A percentile compares a stretch with the other conserved stretches of the same genome.
Evolutionary conservation across 1,284 basidiomycete genomes (phyloP).

Genomic region (Lentinula novae-zelandiae): DNA sequence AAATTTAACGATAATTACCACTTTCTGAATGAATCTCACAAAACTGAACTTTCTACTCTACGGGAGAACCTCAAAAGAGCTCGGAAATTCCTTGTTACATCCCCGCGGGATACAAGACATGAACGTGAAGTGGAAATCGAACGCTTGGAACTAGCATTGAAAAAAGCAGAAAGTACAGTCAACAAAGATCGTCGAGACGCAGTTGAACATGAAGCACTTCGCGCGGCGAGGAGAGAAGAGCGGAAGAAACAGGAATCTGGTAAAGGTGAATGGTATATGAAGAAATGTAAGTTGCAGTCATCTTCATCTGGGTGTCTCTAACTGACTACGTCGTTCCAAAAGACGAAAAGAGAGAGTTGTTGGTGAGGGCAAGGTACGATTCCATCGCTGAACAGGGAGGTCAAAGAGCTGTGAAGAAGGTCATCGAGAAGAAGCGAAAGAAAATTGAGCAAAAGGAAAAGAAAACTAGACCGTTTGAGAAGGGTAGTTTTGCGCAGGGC

Average conservation of each 20-base stretch:
- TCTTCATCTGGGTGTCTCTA: conserved; percentile 10
- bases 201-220: conserved; percentile 65
- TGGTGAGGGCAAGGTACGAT: conserved; percentile 75
- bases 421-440: conserved; percentile 84
- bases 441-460: conserved; percentile 91
- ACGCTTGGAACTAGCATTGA: conserved; percentile 76
- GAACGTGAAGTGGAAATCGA: conserved; percentile 70
- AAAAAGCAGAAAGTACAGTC: conserved; percentile 74
- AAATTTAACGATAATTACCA: conserved; percentile 76
- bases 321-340: conserved; percentile 14
- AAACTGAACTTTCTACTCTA: conserved; percentile 65
- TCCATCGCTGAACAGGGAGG: conserved; percentile 74
- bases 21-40: conserved; percentile 74
- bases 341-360: conserved; percentile 77
- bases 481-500: conserved; percentile 18
- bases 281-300: conserved; percentile 57
- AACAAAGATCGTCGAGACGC: conserved; percentile 72
- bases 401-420: conserved; percentile 79
- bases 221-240: conserved; percentile 63
- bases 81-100: conserved; percentile 60
- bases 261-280: conserved; percentile 87
- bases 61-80: conserved; percentile 67
- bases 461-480: conserved; percentile 68
- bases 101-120: conserved; percentile 60
- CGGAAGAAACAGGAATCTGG: conserved; percentile 69